Conservation (phyloP, 148 eudicot species). For the Rheum nobile region DNA sequence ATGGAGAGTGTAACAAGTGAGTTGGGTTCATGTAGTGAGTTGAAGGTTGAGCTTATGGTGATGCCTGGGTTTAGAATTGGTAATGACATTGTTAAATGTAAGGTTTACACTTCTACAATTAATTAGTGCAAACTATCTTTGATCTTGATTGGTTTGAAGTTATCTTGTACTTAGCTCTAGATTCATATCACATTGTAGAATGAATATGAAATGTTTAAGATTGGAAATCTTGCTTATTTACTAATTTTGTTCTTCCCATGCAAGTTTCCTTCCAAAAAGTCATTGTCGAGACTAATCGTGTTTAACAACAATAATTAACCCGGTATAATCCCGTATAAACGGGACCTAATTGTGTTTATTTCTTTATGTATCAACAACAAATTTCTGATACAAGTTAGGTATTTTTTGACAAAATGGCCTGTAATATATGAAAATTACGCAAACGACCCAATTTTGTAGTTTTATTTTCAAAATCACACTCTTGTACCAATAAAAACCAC, state of each 20-base stretch:
- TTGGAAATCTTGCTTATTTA: background rate
- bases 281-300: too few relatives aligned
- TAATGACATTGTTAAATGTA: slow-evolving; percentile 22
- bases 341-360: too few relatives aligned
- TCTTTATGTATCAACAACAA: too few relatives aligned
- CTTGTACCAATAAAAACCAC: too few relatives aligned
- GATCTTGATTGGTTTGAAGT: background rate
- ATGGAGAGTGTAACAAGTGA: slow-evolving; percentile 32
- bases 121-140: background rate
- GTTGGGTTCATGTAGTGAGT: slow-evolving; percentile 8
- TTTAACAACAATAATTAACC: too few relatives aligned
- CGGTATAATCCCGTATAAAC: too few relatives aligned
- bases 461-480: background rate
- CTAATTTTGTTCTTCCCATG: background rate
- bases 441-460: background rate
- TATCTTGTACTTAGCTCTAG: background rate
- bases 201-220: background rate
- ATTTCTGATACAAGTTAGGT: too few relatives aligned
- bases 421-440: background rate
- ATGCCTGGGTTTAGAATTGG: slow-evolving; percentile 49
- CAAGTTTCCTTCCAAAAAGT: background rate
- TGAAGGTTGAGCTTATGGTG: slow-evolving; percentile 40
- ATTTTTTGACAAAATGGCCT: too few relatives aligned
- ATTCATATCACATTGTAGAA: background rate
- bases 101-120: slow-evolving; percentile 26